Evolutionary conservation across 768 basidiomycete genomes (phyloP), one percentile per base, ranked within the genome.

Genomic region (Leccinellum rugosiceps): DNA sequence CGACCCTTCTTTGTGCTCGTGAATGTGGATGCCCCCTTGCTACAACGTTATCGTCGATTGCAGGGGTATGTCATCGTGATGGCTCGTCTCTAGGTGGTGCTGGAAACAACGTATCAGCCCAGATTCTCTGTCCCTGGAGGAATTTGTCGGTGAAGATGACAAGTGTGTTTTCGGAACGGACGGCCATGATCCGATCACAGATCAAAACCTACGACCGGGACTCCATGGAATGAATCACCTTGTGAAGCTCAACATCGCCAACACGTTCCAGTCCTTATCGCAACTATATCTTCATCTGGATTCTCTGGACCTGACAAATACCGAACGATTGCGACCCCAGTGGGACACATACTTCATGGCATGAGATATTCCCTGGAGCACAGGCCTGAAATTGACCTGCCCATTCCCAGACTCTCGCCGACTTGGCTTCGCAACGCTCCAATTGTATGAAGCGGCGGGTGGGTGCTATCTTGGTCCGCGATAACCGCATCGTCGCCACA

Each of bases 331-430:
- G 28, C 79, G 96, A 48, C 96, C 96, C 3, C 80, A 82, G 15
- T 98, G 96, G 96, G 96, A 98, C 69, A 84, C 87, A 0, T 98
- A 98, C 73, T 98, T 98, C 72, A 98, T 98, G 96, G 93, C 89
- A 58, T 58, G 80, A 55, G 25, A 46, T 45, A 32, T 50, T 58
- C 48, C 26, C 46, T 9, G 17, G 23, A 9, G 6, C 19, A 46
- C 4, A n/a, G 55, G 1, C 19, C 43, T 19, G 48, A 53, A 56
- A 44, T 47, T 63, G 43, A 67, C 58, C 25, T 6, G 10, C n/a
- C 8, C 17, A 34, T 52, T 55, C 41, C 26, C 64, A 94, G 92
- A 94, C 89, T 4, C 78, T 98, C 31, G 95, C 96, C 14, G 88
- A 88, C 17, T 80, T 98, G 35, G 94, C 94, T 15, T 92, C 94